Conservation (phyloP, 2,329 filamentous ascomycete genomes). For the Zalaria sp. region DNA sequence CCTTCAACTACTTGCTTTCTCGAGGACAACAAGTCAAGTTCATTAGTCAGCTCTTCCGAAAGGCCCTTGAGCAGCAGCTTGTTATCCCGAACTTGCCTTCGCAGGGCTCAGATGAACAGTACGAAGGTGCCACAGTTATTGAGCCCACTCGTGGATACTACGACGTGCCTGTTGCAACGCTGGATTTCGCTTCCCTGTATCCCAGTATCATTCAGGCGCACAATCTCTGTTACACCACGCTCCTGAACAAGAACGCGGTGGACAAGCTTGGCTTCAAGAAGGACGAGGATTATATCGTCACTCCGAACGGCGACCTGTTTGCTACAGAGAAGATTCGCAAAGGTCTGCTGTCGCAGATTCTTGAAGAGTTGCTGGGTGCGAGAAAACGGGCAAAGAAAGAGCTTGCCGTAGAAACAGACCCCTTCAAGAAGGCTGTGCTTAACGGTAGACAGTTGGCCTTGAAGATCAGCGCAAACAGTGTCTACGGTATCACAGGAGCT, state of each 20-base stretch:
- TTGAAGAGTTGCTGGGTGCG: slow-evolving; percentile 82
- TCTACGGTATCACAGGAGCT: slow-evolving; percentile 93
- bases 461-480: slow-evolving; percentile 94
- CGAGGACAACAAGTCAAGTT: slow-evolving; percentile 96
- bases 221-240: slow-evolving; percentile 93
- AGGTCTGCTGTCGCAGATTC: slow-evolving; percentile 83
- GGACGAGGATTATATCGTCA: slow-evolving; percentile 92
- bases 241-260: slow-evolving; percentile 64
- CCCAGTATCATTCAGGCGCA: slow-evolving; percentile 98
- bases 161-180: slow-evolving; percentile 83
- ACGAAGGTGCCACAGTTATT: slow-evolving; percentile 95
- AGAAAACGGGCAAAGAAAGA: slow-evolving; percentile 92
- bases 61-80: slow-evolving; percentile 81
- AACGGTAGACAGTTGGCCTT: slow-evolving; percentile 93
- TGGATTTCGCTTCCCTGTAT: slow-evolving; percentile 97
- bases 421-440: slow-evolving; percentile 94
- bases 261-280: slow-evolving; percentile 66
- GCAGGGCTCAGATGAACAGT: slow-evolving; percentile 67
- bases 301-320: slow-evolving; percentile 87
- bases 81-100: slow-evolving; percentile 78
- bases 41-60: slow-evolving; percentile 91
- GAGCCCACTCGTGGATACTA: slow-evolving; percentile 91
- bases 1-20: slow-evolving; percentile 85
- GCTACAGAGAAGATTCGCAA: slow-evolving; percentile 80
- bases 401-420: slow-evolving; percentile 73